Conservation (phyloP, 345 rosid species). For the Clausena lansium region DNA sequence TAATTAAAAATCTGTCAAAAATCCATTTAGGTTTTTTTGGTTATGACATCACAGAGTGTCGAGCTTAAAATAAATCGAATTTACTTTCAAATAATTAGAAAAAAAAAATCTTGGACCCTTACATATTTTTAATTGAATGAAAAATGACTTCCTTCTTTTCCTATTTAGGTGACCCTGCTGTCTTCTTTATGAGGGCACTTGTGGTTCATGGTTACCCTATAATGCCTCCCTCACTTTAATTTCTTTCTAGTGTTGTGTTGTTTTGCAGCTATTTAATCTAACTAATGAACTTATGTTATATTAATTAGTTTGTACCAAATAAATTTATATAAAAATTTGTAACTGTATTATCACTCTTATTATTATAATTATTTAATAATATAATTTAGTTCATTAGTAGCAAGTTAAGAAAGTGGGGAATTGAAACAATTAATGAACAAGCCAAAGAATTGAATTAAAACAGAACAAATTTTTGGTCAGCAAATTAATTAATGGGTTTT, state of each 20-base stretch:
- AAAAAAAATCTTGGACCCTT: too few species aligned
- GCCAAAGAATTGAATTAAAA: not conserved
- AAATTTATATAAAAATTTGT: too few species aligned
- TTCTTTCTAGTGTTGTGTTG: not conserved
- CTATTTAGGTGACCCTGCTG: too few species aligned
- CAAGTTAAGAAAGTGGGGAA: not conserved
- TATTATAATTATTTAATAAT: not conserved
- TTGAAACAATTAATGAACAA: not conserved
- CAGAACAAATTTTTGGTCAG: not conserved
- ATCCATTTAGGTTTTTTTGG: not conserved
- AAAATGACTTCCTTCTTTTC: too few species aligned
- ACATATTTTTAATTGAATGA: too few species aligned
- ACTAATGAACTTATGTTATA: too few species aligned
- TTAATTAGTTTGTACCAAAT: too few species aligned
- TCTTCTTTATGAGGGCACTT: too few species aligned
- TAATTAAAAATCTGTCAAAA: not conserved
- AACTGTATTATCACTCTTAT: too few species aligned
- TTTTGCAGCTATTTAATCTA: not conserved
- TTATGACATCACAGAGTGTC: not conserved
- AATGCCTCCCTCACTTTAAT: not conserved
- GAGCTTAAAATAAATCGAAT: too few species aligned
- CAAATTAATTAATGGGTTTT: too few species aligned
- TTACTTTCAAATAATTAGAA: not conserved
- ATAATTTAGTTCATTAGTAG: not conserved
- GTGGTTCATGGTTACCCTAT: too few species aligned